Evolutionary conservation across 1,284 basidiomycete genomes (phyloP).

Genomic region (Rhizopogon hawkerae): DNA sequence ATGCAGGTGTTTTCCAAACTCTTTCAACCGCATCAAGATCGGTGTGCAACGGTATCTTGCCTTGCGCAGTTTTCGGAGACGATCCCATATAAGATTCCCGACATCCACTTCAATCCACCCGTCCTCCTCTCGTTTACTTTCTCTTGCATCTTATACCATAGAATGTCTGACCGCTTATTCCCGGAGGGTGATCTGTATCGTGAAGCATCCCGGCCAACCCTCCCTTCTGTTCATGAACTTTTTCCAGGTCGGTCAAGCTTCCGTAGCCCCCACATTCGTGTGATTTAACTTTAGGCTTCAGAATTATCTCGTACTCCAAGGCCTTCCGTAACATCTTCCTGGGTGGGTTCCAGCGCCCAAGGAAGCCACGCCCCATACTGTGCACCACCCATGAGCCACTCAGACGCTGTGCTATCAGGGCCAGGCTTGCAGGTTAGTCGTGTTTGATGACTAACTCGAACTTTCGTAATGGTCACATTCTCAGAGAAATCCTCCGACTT

Average conservation of each 20-base stretch:
- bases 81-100: slow-evolving; percentile 23
- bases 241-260: slow-evolving; percentile 45
- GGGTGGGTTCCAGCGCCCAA: slow-evolving; percentile 31
- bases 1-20: slow-evolving; percentile 15
- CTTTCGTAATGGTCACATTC: slow-evolving; percentile 8
- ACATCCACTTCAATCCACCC: slow-evolving; percentile 5
- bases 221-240: slow-evolving; percentile 67
- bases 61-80: slow-evolving; percentile 7
- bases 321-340: slow-evolving; percentile 28
- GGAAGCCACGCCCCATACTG: slow-evolving; percentile 18
- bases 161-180: slow-evolving; percentile 34
- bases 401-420: slow-evolving; percentile 20
- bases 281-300: slow-evolving; percentile 10
- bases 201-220: slow-evolving; percentile 46
- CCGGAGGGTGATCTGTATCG: slow-evolving; percentile 29
- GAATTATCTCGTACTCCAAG: slow-evolving; percentile 36
- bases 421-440: slow-evolving; percentile 25
- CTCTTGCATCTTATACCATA: slow-evolving; percentile 11
- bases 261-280: neutral
- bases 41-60: slow-evolving; percentile 14
- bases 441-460: neutral
- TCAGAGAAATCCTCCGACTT: slow-evolving; percentile 10
- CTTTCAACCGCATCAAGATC: slow-evolving; percentile 15
- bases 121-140: slow-evolving; percentile 7
- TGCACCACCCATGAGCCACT: slow-evolving; percentile 19